Base-by-base conservation (phyloP, 2,329 filamentous ascomycete species). In the Ambrosiella beaveri region DNA sequence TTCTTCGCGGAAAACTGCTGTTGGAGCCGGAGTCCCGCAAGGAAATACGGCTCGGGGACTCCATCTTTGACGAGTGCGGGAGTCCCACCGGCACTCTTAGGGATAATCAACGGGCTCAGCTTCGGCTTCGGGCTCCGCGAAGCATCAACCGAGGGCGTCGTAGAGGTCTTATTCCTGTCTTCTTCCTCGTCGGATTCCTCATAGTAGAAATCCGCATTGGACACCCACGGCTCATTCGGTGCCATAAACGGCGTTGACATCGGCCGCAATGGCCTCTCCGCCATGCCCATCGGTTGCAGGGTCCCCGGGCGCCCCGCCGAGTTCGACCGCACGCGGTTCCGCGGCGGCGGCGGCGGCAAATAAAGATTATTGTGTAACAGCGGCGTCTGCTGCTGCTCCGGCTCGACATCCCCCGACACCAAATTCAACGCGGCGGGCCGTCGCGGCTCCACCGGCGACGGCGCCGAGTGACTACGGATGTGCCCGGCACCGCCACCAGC, bases 281-380 rank as follows among this genome's bases (percentile, higher is more conserved):
- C 4, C 19, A 17, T n/a, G 35, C 13, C n/a, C 44, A 47, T 47
- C 15, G 35, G 47, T 4, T 11, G 5, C 17, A 35, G 5, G 41
- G 35, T 38, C 11, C 19, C 44, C 3, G 50, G 27, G 13, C 50
- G 54, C 11, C 54, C 54, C 2, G 56, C 41, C 5, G 54, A 57
- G 11, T 41, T 40, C 4, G 58, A 57, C 47, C 58, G 54, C 54
- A 49, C 38, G 41, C 58, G 58, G 12, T 56, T 57, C 49, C 39
- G n/a, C 7, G 41, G 51, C 1, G 57, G 57, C n/a, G 55, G 44
- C 2, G 50, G 57, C n/a, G 57, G 58, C 4, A 60, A 54, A 19
- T 60, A 60, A n/a, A 60, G 41, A 12, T 60, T 60, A 13, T 60
- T 60, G 7, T 56, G 55, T 7, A 60, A 37, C 37, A 60, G n/a